phyloP scores from a whole-genome alignment of 441 rosid species.

The Aquilaria agallochum region DNA sequence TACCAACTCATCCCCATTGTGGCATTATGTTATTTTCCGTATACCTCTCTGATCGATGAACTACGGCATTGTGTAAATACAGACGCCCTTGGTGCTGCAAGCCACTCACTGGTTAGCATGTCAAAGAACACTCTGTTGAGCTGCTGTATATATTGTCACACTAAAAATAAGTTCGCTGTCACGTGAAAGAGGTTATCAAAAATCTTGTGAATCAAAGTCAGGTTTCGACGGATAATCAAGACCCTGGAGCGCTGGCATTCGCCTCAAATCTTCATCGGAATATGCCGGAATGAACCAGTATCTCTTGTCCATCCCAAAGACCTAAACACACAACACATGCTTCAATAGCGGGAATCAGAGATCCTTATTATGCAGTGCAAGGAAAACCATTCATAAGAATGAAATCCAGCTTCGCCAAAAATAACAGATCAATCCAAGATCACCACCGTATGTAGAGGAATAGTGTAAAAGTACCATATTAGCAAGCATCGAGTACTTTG shows the following conservation, averaged over 20 bases:
- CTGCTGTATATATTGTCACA: slow-evolving; percentile 24
- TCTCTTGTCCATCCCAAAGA: slow-evolving; percentile 64
- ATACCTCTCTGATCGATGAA: too few species aligned
- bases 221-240: slow-evolving; percentile 81
- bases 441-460: too few species aligned
- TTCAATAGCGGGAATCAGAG: neutral
- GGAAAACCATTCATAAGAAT: neutral
- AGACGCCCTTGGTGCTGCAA: neutral
- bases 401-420: too few species aligned
- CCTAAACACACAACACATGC: slow-evolving; percentile 31
- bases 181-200: slow-evolving; percentile 24
- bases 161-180: slow-evolving; percentile 13
- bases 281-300: slow-evolving; percentile 76
- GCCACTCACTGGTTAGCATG: slow-evolving; percentile 15
- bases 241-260: slow-evolving; percentile 79
- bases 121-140: slow-evolving; percentile 4
- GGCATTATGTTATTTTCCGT: too few species aligned
- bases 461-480: too few species aligned
- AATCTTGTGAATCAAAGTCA: slow-evolving; percentile 61
- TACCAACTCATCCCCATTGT: too few species aligned
- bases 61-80: too few species aligned
- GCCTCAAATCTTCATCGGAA: slow-evolving; percentile 68
- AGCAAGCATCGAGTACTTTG: too few species aligned
- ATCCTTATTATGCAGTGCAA: too few species aligned
- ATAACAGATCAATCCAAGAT: too few species aligned